Base-by-base conservation (phyloP, 441 rosid genomes). In the Croton setiger region DNA sequence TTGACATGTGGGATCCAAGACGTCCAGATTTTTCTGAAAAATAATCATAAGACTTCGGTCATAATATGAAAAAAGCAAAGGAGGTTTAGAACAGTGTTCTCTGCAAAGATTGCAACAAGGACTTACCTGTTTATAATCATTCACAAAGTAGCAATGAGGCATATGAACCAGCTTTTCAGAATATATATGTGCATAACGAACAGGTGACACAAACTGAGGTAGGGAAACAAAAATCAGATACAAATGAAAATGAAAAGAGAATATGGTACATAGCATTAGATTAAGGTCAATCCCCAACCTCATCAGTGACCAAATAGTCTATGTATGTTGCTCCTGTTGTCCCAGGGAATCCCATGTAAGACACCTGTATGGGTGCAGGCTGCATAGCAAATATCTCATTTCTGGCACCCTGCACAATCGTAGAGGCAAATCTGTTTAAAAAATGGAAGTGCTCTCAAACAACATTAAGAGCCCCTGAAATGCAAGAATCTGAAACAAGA, bases 261-360 rank as follows among this genome's bases (percentile, higher is more conserved):
- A 49, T 3, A 13, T 14, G 20, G 18, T 11, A 44, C 47, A 36
- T 17, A n/a, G 33, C 18, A 49, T 17, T 21, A 56, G 49, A 18
- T 39, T 58, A 18, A 37, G 44, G 52, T 57, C 39, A 62, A 60
- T 48, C 64, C 51, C 77, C 47, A 60, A 95, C 99, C 98, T 91
- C 98, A 77, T 95, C 99, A 51, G 96, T 95, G 68, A 95, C 97
- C 82, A 95, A 85, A 77, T 95, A 95, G 78, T 95, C 90, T 45
- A 95, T 92, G 77, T 92, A 95, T 68, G 90, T 68, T 21, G 99
- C 99, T 23, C 99, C 99, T 0, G 99, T 95, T 18, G 99, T 95
- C 74, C 98, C 99, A 14, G 99, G 99, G 77, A 95, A 95, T 53
- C 99, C 99, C 99, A 95, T 95, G 75, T 95, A 95, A n/a, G 99